Conservation (phyloP, 208 protist genomes). For the Trypanosoma brucei region DNA sequence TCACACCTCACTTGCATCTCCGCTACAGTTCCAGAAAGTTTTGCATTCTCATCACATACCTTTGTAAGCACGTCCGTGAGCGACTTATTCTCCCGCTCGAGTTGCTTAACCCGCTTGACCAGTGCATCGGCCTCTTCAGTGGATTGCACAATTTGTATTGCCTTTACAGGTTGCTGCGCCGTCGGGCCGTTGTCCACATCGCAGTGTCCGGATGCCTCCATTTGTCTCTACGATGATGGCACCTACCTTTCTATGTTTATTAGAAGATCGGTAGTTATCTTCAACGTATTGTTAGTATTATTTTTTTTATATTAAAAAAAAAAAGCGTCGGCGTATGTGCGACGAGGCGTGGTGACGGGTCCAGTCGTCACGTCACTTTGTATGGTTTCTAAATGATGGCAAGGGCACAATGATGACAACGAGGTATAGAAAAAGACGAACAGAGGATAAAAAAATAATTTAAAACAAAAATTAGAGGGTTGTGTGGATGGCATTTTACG, state of each 20-base stretch:
- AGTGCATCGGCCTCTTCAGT: constrained; percentile 54
- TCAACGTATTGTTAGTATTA: too few relatives aligned
- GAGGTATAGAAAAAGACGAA: too few relatives aligned
- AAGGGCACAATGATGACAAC: too few relatives aligned
- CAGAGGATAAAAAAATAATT: neutral
- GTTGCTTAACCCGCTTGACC: constrained; percentile 52
- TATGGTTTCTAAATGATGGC: too few relatives aligned
- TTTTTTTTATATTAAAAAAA: too few relatives aligned
- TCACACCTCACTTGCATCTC: constrained; percentile 40
- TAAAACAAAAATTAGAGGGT: constrained; percentile 1
- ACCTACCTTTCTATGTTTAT: too few relatives aligned
- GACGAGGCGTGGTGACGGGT: too few relatives aligned
- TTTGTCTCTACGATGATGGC: too few relatives aligned
- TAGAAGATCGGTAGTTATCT: too few relatives aligned
- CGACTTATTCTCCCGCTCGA: constrained; percentile 55
- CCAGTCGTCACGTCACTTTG: too few relatives aligned
- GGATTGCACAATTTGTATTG: constrained; percentile 41
- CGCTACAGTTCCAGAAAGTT: constrained; percentile 34
- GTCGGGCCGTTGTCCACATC: neutral
- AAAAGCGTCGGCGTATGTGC: too few relatives aligned
- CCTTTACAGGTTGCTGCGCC: neutral
- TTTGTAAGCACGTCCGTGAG: constrained; percentile 59
- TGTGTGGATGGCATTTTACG: neutral
- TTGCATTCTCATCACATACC: constrained; percentile 79
- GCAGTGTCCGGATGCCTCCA: neutral